Percentiles rank a stretch among this genome's conserved stretches.
Conservation (phyloP, 2,329 filamentous ascomycete species). For the Trichophyton mentagrophytes region DNA sequence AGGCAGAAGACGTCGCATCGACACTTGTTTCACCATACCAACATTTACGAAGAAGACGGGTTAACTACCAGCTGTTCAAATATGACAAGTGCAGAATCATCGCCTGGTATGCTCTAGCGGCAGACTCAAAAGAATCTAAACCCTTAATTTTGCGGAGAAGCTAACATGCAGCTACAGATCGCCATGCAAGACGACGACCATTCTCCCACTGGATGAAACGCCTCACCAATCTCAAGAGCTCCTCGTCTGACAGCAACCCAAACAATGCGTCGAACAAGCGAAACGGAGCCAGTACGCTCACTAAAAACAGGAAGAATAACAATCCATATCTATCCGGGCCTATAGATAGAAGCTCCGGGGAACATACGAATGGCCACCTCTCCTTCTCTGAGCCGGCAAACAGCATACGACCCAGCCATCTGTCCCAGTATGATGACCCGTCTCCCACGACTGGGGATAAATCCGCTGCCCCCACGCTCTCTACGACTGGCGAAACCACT, state of each 20-base stretch:
- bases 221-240: slow-evolving; percentile 71
- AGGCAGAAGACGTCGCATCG: neutral
- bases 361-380: slow-evolving; percentile 33
- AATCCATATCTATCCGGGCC: slow-evolving; percentile 82
- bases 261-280: slow-evolving; percentile 30
- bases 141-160: neutral
- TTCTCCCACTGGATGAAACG: slow-evolving; percentile 94
- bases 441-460: slow-evolving; percentile 49
- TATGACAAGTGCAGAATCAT: neutral
- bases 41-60: neutral
- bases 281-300: slow-evolving; percentile 12
- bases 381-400: slow-evolving; percentile 44
- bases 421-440: slow-evolving; percentile 47
- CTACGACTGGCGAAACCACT: slow-evolving; percentile 67
- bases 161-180: slow-evolving; percentile 39
- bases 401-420: slow-evolving; percentile 37
- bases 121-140: neutral
- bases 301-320: slow-evolving; percentile 57
- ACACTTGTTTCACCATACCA: neutral
- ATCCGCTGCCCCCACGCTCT: slow-evolving; percentile 65
- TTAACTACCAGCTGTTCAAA: neutral
- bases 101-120: neutral
- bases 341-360: slow-evolving; percentile 28
- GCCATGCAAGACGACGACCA: slow-evolving; percentile 62
- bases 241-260: slow-evolving; percentile 42